Conservation (phyloP, 2,329 filamentous ascomycete genomes). For the Cadophora luteo-olivacea region DNA sequence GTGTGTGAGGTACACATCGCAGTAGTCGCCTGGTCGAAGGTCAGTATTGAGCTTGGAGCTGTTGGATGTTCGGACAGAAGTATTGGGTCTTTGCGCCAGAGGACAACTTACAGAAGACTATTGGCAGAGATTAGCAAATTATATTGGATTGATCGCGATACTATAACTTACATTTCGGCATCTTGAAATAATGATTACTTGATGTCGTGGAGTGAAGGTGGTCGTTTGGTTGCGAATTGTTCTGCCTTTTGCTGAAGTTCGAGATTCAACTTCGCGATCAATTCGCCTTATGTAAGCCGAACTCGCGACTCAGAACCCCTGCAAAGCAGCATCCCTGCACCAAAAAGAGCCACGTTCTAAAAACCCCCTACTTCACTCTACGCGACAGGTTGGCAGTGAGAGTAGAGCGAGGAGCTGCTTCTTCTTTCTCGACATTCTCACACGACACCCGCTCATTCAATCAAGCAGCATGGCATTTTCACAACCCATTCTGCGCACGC, state of each 20-base stretch:
- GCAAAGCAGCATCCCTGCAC: conserved; percentile 27
- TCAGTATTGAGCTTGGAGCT: conserved; percentile 29
- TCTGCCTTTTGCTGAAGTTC: neutral
- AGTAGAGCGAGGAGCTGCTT: conserved; percentile 14
- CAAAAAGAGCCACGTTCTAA: conserved; percentile 38
- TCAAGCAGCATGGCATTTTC: conserved; percentile 54
- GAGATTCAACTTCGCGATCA: conserved; percentile 6
- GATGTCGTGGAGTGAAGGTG: neutral
- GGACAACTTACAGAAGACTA: conserved; percentile 72
- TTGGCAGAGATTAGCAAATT: conserved; percentile 47
- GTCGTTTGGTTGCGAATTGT: neutral
- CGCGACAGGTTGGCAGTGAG: conserved; percentile 26
- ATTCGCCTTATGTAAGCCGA: neutral
- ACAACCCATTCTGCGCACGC: conserved; percentile 60
- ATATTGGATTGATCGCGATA: conserved; percentile 21
- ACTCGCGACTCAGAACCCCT: neutral
- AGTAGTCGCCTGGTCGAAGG: conserved; percentile 77
- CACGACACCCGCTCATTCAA: conserved; percentile 26
- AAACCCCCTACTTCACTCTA: conserved; percentile 29
- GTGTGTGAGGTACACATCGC: conserved; percentile 99
- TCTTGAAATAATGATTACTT: conserved; percentile 53
- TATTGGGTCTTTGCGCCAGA: conserved; percentile 25
- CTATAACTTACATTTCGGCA: conserved; percentile 82
- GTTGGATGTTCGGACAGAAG: conserved; percentile 20
- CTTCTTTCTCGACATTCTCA: conserved; percentile 24